Evolutionary conservation across 257 asterid species (phyloP).

Genomic region (Anisodus acutangulus): DNA sequence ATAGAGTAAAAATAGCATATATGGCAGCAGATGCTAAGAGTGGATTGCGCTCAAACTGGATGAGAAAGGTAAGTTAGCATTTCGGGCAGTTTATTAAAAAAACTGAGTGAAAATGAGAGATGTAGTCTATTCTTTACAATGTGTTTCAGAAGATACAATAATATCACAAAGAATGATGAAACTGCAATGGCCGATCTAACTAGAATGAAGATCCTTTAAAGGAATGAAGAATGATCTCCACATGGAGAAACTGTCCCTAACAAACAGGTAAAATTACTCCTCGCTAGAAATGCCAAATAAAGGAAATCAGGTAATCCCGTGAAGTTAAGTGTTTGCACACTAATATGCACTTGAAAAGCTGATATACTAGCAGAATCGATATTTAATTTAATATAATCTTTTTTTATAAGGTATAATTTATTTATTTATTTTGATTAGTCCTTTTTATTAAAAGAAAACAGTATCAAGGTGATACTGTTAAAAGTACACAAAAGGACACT

Average conservation of each 20-base stretch:
- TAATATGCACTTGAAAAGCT: neutral
- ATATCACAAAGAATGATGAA: conserved; percentile 8
- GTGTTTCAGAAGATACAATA: neutral
- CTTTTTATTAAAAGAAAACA: too few relatives aligned
- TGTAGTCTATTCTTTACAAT: neutral
- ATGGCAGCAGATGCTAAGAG: neutral
- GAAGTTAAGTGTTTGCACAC: too few relatives aligned
- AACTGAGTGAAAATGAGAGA: neutral
- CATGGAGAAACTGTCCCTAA: neutral
- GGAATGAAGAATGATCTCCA: neutral
- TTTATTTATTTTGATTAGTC: too few relatives aligned
- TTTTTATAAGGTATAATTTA: neutral
- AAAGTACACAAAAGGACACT: too few relatives aligned
- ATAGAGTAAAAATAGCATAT: neutral
- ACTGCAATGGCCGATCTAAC: conserved; percentile 7
- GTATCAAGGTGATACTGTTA: too few relatives aligned
- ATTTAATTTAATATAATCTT: neutral
- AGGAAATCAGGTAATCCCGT: conserved; percentile 1
- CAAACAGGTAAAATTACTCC: conserved; percentile 2
- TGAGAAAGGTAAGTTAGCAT: neutral
- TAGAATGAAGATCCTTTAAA: conserved; percentile 5
- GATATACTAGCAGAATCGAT: neutral
- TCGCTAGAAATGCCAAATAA: neutral
- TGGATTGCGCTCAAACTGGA: neutral
- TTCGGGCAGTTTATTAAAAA: neutral